Percentiles rank a stretch among this genome's conserved stretches.
Conservation (phyloP, 2,329 filamentous ascomycete species). For the Colletotrichum sp. region DNA sequence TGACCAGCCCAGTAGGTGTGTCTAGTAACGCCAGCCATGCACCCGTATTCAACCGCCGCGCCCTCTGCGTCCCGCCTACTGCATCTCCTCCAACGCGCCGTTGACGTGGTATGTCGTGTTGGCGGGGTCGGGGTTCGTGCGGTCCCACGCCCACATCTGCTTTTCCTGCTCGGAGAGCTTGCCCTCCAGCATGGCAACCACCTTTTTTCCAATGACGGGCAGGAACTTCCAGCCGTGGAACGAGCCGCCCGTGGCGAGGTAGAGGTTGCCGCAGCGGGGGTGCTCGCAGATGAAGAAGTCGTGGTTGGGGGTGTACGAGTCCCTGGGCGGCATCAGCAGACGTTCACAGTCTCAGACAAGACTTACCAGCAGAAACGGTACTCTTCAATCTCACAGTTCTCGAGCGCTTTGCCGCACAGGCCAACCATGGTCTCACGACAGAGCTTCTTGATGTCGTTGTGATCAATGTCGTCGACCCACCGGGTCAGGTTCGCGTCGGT, state of each 20-base stretch:
- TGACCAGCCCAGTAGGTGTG: not conserved
- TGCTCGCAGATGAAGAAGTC: conserved; percentile 65
- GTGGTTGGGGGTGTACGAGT: conserved; percentile 64
- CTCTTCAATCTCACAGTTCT: conserved; percentile 41
- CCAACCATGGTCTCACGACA: conserved; percentile 41
- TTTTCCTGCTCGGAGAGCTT: conserved; percentile 38
- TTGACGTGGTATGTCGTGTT: conserved; percentile 46
- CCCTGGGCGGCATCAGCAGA: conserved; percentile 42
- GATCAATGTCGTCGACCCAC: conserved; percentile 40
- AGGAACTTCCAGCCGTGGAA: conserved; percentile 71
- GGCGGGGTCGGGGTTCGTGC: conserved; percentile 43
- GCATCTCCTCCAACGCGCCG: conserved; percentile 41
- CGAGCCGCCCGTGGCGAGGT: conserved; percentile 65
- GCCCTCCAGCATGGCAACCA: conserved; percentile 52
- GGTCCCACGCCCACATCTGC: conserved; percentile 51
- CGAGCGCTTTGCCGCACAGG: conserved; percentile 44
- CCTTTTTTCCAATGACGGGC: conserved; percentile 64
- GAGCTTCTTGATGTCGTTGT: conserved; percentile 48
- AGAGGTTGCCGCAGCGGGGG: conserved; percentile 53
- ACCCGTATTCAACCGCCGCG: not conserved
- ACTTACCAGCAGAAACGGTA: conserved; percentile 52
- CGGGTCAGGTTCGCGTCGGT: conserved; percentile 44
- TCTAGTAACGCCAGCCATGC: not conserved
- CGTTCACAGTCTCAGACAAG: not conserved
- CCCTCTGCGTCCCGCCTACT: not conserved